These are phyloP conservation scores for Rhododendron williamsianum DNA, from an alignment of 148 eudicot species.

Conservation along the genomic window DNA sequence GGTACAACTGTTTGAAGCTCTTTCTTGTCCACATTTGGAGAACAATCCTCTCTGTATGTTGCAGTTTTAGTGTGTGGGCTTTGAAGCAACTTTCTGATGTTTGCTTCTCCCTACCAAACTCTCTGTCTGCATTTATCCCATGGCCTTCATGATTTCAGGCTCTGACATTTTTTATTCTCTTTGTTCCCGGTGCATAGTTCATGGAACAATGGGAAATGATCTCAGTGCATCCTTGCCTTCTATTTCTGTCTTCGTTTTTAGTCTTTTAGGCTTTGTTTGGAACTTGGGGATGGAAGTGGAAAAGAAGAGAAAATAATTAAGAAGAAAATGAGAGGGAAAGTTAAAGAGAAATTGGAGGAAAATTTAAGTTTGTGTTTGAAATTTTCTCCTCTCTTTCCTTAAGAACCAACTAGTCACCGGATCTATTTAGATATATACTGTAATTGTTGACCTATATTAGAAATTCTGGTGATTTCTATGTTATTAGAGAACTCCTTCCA, in stretches of 20 bases:
- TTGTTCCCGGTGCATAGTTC: background rate
- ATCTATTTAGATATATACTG: background rate
- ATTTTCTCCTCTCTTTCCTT: too few species aligned
- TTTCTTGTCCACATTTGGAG: background rate
- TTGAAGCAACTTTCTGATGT: background rate
- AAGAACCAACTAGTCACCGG: background rate
- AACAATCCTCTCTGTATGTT: background rate
- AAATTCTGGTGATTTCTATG: background rate
- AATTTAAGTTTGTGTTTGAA: too few species aligned
- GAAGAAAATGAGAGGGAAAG: too few species aligned
- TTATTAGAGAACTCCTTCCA: background rate
- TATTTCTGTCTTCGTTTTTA: background rate
- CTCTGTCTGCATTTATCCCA: background rate
- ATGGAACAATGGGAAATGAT: background rate
- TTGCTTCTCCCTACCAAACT: background rate
- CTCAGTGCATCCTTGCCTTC: background rate
- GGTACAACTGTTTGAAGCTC: slow-evolving; percentile 9
- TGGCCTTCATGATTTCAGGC: background rate
- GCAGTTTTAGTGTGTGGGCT: background rate
- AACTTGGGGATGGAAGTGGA: too few species aligned
- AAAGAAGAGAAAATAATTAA: too few species aligned
- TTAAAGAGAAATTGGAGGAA: too few species aligned
- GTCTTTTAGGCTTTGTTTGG: background rate
- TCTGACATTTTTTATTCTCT: background rate
- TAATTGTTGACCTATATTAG: background rate